phyloP scores from a whole-genome alignment of 2,329 filamentous ascomycete genomes.

The Paraconiothyrium sp. region DNA sequence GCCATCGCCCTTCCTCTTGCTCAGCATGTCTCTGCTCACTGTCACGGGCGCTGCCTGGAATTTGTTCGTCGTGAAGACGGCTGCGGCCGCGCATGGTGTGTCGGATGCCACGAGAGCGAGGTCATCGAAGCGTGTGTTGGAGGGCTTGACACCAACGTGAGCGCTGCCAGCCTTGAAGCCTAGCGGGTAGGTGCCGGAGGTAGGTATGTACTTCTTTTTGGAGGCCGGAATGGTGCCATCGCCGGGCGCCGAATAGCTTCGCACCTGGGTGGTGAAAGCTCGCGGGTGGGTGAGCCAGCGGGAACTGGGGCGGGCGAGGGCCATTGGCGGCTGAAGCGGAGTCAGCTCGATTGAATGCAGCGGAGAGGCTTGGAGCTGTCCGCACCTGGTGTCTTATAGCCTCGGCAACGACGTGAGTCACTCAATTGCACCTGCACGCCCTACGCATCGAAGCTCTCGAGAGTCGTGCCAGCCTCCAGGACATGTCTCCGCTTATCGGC shows the following conservation, averaged over 20 bases:
- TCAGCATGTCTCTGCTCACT: conserved; percentile 78
- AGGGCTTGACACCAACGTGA: conserved; percentile 91
- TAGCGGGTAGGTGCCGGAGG: conserved; percentile 84
- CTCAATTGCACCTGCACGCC: conserved; percentile 32
- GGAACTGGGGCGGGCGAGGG: conserved; percentile 41
- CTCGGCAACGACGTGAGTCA: conserved; percentile 18
- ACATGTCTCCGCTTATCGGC: conserved; percentile 15
- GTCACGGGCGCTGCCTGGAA: conserved; percentile 97
- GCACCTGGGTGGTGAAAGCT: conserved; percentile 50
- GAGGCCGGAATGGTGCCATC: conserved; percentile 72
- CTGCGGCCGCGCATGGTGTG: conserved; percentile 83
- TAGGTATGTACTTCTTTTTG: conserved; percentile 92
- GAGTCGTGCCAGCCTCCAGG: conserved; percentile 12
- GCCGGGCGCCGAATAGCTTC: conserved; percentile 68
- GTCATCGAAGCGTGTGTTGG: conserved; percentile 91
- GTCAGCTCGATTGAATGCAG: conserved; percentile 13
- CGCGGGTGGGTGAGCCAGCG: conserved; percentile 38
- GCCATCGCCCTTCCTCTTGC: conserved; percentile 71
- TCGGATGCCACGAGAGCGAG: conserved; percentile 90
- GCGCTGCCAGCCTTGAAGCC: conserved; percentile 89
- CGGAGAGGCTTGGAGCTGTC: conserved; percentile 10
- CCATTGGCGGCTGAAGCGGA: conserved; percentile 32
- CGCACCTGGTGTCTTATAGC: conserved; percentile 21
- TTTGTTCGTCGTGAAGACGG: conserved; percentile 97
- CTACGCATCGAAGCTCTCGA: conserved; percentile 4